These are phyloP conservation scores for Poa pratensis DNA, from an alignment of 176 grass and related monocot genomes.

Conservation along the genomic window DNA sequence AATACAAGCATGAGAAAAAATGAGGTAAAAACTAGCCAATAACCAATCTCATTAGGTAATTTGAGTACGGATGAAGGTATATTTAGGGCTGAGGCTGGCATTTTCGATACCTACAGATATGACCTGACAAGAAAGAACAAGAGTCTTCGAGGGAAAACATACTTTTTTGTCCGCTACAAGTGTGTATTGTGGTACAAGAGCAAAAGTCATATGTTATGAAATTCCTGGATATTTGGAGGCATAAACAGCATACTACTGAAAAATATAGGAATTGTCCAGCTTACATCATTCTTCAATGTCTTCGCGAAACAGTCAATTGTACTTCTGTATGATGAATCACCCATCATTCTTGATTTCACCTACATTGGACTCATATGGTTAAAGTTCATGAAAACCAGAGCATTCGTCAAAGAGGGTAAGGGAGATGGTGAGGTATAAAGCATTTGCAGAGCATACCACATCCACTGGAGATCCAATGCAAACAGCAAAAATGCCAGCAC, in stretches of 20 bases:
- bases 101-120: conserved; percentile 7
- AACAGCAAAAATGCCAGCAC: conserved; percentile 87
- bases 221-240: conserved; percentile 15
- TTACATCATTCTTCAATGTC: conserved; percentile 89
- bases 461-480: conserved; percentile 95
- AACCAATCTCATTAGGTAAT: not conserved
- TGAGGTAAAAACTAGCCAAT: not conserved
- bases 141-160: not conserved
- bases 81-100: not conserved
- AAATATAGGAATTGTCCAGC: conserved; percentile 18
- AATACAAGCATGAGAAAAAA: not conserved
- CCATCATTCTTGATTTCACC: conserved; percentile 99
- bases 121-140: not conserved
- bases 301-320: conserved; percentile 89
- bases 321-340: conserved; percentile 81
- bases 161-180: conserved; percentile 3
- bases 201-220: conserved; percentile 19
- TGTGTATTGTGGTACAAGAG: not conserved
- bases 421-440: conserved; percentile 24
- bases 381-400: conserved; percentile 17
- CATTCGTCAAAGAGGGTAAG: not conserved
- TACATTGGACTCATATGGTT: conserved; percentile 35
- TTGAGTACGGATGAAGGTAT: conserved; percentile 5
- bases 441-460: conserved; percentile 63
- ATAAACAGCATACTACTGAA: conserved; percentile 13